Conservation (phyloP, 805 yeast genomes). For the Huiozyma sinensis region DNA sequence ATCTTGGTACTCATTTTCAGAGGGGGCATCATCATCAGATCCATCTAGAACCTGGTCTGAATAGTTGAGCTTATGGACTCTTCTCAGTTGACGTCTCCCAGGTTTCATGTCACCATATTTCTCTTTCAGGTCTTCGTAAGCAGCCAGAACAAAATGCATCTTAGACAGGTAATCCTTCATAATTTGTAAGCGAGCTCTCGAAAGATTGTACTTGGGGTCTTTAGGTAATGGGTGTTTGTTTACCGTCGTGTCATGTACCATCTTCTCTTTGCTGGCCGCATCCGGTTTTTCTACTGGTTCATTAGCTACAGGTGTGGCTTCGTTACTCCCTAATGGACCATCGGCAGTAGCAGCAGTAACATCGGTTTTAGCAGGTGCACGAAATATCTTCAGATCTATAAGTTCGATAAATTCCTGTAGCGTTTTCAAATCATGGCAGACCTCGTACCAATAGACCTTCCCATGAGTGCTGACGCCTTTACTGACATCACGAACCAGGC, state of each 20-base stretch:
- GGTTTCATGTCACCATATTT: slow-evolving; percentile 34
- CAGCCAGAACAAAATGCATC: slow-evolving; percentile 35
- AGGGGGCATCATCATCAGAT: slow-evolving; percentile 5
- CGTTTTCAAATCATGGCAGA: slow-evolving; percentile 14
- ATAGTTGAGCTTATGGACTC: slow-evolving; percentile 11
- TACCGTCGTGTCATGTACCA: not conserved
- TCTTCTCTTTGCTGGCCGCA: not conserved
- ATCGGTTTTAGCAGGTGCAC: slow-evolving; percentile 1
- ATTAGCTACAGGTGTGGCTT: not conserved
- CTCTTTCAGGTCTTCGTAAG: slow-evolving; percentile 54
- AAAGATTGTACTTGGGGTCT: slow-evolving; percentile 12
- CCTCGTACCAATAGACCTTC: slow-evolving; percentile 18
- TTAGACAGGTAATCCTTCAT: slow-evolving; percentile 12
- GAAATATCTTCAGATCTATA: slow-evolving; percentile 9
- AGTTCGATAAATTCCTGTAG: slow-evolving; percentile 12
- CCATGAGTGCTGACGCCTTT: slow-evolving; percentile 3
- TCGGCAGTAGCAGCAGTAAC: slow-evolving; percentile 1
- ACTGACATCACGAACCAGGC: slow-evolving; percentile 10
- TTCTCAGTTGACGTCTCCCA: slow-evolving; percentile 22
- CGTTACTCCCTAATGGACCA: not conserved
- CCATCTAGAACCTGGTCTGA: slow-evolving; percentile 12
- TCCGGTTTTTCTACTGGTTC: not conserved
- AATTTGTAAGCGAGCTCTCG: slow-evolving; percentile 11
- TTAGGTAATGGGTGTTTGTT: slow-evolving; percentile 15
- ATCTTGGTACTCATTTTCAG: slow-evolving; percentile 5